A percentile compares a stretch with the other conserved stretches of the same genome.
Evolutionary conservation across 2,329 filamentous ascomycete species (phyloP).

Genomic region (Lasiodiplodia hormozganensis): DNA sequence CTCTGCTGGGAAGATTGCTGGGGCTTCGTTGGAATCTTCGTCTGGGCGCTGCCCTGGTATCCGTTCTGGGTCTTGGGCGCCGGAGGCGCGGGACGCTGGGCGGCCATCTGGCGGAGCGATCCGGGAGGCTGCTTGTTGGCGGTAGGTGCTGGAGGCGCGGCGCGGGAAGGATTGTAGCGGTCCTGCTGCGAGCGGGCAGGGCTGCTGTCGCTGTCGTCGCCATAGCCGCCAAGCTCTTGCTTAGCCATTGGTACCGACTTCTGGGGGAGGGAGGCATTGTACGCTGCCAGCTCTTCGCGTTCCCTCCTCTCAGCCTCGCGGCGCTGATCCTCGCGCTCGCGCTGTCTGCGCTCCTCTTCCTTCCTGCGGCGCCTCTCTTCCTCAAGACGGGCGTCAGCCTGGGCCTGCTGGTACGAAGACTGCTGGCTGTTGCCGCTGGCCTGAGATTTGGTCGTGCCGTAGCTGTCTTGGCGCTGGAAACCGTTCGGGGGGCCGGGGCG

Average conservation of each 20-base stretch:
- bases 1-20: slow-evolving; percentile 35
- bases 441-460: slow-evolving; percentile 45
- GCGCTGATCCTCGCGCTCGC: slow-evolving; percentile 49
- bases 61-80: slow-evolving; percentile 60
- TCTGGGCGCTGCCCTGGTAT: slow-evolving; percentile 39
- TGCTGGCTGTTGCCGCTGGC: slow-evolving; percentile 30
- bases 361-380: slow-evolving; percentile 47
- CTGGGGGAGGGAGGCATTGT: slow-evolving; percentile 89
- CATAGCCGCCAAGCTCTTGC: slow-evolving; percentile 81
- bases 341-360: slow-evolving; percentile 49
- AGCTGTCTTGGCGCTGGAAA: slow-evolving; percentile 55
- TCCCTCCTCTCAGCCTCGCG: slow-evolving; percentile 54
- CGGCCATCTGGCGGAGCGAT: slow-evolving; percentile 61
- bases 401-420: slow-evolving; percentile 37
- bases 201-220: slow-evolving; percentile 55
- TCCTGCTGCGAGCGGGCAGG: slow-evolving; percentile 57
- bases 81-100: slow-evolving; percentile 83
- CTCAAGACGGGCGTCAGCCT: slow-evolving; percentile 43
- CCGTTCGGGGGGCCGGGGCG: slow-evolving; percentile 53
- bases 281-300: slow-evolving; percentile 79
- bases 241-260: slow-evolving; percentile 81
- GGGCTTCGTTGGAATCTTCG: slow-evolving; percentile 36
- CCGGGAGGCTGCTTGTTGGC: slow-evolving; percentile 54
- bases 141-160: slow-evolving; percentile 78
- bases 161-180: slow-evolving; percentile 85